phyloP scores from a whole-genome alignment of 108 stramenopile species.

The Nitzschia palea region DNA sequence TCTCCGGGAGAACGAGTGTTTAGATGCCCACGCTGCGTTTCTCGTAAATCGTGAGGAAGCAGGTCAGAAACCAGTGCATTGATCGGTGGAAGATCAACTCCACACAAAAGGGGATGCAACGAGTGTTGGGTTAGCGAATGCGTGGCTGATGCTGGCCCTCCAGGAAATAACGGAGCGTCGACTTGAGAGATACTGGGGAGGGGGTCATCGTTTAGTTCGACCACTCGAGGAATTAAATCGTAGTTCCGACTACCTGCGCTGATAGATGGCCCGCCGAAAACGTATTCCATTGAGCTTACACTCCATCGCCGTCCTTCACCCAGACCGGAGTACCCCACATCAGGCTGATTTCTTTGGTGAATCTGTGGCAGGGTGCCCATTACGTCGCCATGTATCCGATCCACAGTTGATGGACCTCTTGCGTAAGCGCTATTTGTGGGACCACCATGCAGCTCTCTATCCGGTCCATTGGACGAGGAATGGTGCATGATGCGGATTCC shows the following conservation, averaged over 20 bases:
- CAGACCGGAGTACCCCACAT: constrained; percentile 52
- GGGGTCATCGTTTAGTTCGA: constrained; percentile 19
- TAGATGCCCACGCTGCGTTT: constrained; percentile 25
- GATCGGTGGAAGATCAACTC: constrained; percentile 62
- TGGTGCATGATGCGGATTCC: constrained; percentile 59
- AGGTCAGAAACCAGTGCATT: constrained; percentile 64
- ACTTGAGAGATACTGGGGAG: constrained; percentile 28
- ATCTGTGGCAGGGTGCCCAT: constrained; percentile 48
- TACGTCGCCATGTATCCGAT: neutral
- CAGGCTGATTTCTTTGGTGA: constrained; percentile 60
- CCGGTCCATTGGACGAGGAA: constrained; percentile 6
- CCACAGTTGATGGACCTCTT: constrained; percentile 3
- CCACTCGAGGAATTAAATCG: constrained; percentile 24
- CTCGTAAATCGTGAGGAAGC: constrained; percentile 36
- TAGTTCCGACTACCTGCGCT: constrained; percentile 64
- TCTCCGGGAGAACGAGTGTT: constrained; percentile 32
- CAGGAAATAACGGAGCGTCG: constrained; percentile 75
- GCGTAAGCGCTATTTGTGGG: too few species aligned
- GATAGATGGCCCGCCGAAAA: constrained; percentile 67
- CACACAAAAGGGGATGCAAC: constrained; percentile 65
- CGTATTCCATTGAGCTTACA: constrained; percentile 69
- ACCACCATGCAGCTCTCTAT: neutral
- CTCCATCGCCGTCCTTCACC: constrained; percentile 40
- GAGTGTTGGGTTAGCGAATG: constrained; percentile 46
- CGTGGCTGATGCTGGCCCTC: constrained; percentile 68